Evolutionary conservation across 2,329 filamentous ascomycete species (phyloP), one percentile per base, ranked within the genome.

Genomic region (Pestalotiopsis fici): DNA sequence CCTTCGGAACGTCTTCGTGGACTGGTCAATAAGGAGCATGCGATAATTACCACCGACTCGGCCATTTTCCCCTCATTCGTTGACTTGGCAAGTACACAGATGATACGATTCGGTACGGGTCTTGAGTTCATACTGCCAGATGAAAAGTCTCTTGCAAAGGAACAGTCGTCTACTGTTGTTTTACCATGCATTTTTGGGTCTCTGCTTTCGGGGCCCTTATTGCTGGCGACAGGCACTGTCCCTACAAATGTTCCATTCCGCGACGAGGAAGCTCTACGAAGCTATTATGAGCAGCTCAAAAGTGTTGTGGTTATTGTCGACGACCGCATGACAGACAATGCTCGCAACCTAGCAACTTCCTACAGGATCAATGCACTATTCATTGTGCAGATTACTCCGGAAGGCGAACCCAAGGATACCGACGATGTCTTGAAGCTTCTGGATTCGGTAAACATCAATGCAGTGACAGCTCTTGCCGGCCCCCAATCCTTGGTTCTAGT

Each of bases 301-400:
- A 68, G 65, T 5, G 56, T 71, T 37, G 68, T 77, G 6, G 71
- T 77, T n/a, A 67, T 76, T 43, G 74, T 76, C 27, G 72, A 76
- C 15, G 74, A 76, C 28, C 68, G 69, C 62, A 77, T 77, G 75
- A 75, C 73, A 21, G 75, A 77, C 54, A 75, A 76, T 69, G 73
- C 75, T 27, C 71, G 75, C 43, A 75, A 75, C 57, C 70, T 77
- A 18, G 72, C 74, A 27, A 68, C 70, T 15, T 27, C 70, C 18
- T 71, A 70, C 27, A 69, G 75, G 66, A 71, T 76, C 39, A 77
- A 77, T 68, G 74, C 71, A 2, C 66, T 77, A 21, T 77, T 74
- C 64, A 70, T 75, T 63, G 65, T 74, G n/a, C 71, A 71, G 43
- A 54, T 69, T 3, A 65, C 25, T 11, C 63, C 69, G 1, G 28